These are phyloP conservation scores for Neurospora terricola DNA, from an alignment of 495 filamentous ascomycete species.

Conservation along the genomic window DNA sequence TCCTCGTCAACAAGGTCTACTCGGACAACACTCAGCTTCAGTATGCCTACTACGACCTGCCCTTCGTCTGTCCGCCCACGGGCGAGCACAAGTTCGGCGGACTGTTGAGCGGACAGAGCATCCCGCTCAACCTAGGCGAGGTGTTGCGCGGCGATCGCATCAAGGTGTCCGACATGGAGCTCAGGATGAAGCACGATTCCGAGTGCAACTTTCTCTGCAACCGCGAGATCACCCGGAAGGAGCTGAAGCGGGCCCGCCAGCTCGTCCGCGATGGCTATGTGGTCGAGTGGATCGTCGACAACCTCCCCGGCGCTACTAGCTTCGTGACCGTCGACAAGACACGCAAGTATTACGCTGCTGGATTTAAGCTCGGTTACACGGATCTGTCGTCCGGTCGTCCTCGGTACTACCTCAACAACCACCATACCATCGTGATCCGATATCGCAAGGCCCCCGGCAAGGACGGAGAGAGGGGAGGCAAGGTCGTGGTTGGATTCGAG, in stretches of 20 bases:
- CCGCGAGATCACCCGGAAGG: conserved; percentile 50
- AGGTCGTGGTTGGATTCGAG: conserved; percentile 86
- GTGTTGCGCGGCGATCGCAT: conserved; percentile 88
- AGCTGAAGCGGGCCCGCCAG: conserved; percentile 60
- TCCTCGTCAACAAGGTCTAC: conserved; percentile 93
- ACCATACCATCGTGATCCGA: conserved; percentile 79
- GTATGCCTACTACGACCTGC: conserved; percentile 88
- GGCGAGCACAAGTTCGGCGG: conserved; percentile 58
- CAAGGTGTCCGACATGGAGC: conserved; percentile 77
- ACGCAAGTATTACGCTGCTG: conserved; percentile 85
- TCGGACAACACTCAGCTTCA: conserved; percentile 87
- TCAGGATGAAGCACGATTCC: conserved; percentile 70
- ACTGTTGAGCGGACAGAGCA: conserved; percentile 67
- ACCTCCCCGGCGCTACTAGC: conserved; percentile 83
- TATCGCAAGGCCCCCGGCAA: conserved; percentile 66
- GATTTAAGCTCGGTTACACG: conserved; percentile 85
- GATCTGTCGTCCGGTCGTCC: conserved; percentile 55
- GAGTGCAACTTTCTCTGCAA: conserved; percentile 71
- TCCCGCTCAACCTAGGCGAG: conserved; percentile 87
- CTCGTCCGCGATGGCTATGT: conserved; percentile 79
- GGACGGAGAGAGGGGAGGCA: conserved; percentile 59
- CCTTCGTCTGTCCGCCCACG: conserved; percentile 81
- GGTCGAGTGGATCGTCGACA: conserved; percentile 94
- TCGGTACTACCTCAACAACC: conserved; percentile 82
- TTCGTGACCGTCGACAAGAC: conserved; percentile 86